A percentile compares a stretch with the other conserved stretches of the same genome.
Conservation (phyloP, 371 early-diverging fungal species). For the Rhizopus delemar region DNA sequence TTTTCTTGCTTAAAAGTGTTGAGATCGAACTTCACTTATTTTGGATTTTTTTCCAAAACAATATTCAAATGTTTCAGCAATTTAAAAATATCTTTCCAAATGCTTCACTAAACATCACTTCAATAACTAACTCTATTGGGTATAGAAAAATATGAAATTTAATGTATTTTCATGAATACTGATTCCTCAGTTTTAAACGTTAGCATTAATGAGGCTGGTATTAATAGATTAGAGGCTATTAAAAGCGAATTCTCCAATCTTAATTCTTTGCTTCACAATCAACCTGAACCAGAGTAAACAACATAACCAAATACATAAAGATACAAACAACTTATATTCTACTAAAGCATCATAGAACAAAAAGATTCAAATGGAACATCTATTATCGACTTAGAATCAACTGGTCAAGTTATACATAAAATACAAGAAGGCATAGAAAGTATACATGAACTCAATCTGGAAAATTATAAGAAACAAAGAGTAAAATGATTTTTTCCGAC, state of each 20-base stretch:
- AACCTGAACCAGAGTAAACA: conserved; percentile 22
- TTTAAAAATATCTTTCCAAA: conserved; percentile 48
- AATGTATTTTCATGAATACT: conserved; percentile 30
- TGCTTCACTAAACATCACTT: conserved; percentile 36
- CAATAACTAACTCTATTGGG: conserved; percentile 43
- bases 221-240: conserved; percentile 29
- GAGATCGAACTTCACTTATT: too few relatives aligned
- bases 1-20: too few relatives aligned
- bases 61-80: conserved; percentile 42
- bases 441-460: conserved; percentile 24
- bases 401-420: conserved; percentile 24
- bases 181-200: not conserved
- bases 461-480: conserved; percentile 29
- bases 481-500: conserved; percentile 12
- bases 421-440: conserved; percentile 25
- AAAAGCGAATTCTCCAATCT: conserved; percentile 35
- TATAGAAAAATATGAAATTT: conserved; percentile 22
- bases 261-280: conserved; percentile 29
- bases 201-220: not conserved
- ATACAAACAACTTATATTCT: not conserved
- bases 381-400: conserved; percentile 23
- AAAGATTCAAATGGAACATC: conserved; percentile 4
- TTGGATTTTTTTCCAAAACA: not conserved
- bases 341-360: not conserved
- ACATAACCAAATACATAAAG: not conserved